phyloP scores from a whole-genome alignment of 108 stramenopile genomes.

The Cyclotella cryptica region DNA sequence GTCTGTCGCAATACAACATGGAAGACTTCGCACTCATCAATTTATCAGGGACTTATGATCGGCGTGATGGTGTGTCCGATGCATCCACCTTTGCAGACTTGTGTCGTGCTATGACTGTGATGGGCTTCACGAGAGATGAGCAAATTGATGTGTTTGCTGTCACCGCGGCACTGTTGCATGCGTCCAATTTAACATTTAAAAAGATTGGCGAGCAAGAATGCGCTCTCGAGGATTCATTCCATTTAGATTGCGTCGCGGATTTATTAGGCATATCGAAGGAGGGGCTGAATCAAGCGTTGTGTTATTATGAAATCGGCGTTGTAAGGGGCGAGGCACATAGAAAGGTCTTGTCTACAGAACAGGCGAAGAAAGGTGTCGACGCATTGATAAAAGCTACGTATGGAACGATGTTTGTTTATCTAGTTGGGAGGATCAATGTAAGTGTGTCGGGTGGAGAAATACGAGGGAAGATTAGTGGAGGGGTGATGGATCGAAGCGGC shows the following conservation, averaged over 20 bases:
- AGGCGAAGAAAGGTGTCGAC: conserved; percentile 74
- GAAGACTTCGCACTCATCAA: conserved; percentile 84
- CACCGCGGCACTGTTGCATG: conserved; percentile 83
- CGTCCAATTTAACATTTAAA: conserved; percentile 84
- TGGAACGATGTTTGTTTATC: conserved; percentile 72
- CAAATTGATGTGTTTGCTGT: conserved; percentile 66
- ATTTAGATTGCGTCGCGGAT: conserved; percentile 54
- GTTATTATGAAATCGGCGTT: conserved; percentile 55
- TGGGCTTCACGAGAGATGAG: conserved; percentile 75
- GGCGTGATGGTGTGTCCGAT: conserved; percentile 89
- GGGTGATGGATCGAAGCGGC: neutral
- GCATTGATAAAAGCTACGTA: conserved; percentile 85
- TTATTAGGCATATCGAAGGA: conserved; percentile 51
- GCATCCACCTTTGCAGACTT: conserved; percentile 72
- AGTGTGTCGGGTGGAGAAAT: conserved; percentile 61
- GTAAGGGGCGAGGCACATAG: conserved; percentile 44
- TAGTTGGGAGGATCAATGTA: conserved; percentile 69
- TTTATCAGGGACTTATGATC: conserved; percentile 69
- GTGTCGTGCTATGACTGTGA: conserved; percentile 59
- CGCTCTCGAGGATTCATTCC: conserved; percentile 63
- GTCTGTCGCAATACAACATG: conserved; percentile 53
- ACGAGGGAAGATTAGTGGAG: neutral
- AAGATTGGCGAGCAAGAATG: conserved; percentile 49
- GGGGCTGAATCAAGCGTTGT: conserved; percentile 50
- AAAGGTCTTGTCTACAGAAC: conserved; percentile 44